Base-by-base conservation (phyloP, 768 basidiomycete species). In the Mycena leptocephala region DNA sequence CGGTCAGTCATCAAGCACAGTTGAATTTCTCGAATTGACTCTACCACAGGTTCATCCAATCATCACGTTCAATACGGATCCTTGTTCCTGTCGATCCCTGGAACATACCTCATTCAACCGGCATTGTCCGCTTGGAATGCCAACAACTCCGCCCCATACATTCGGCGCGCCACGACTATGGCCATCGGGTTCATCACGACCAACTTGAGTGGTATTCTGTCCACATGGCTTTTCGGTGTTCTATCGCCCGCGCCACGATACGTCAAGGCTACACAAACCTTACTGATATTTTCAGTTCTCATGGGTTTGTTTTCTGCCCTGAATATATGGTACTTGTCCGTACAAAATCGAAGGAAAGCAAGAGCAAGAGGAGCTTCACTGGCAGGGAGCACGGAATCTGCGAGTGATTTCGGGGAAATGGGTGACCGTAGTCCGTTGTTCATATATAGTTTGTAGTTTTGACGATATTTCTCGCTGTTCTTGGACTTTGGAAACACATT, bases 191-290 rank as follows among this genome's bases (percentile, higher is more conserved):
- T 92, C 76, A 90, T 90, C 77, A 86, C 90, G 86, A 90, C 90
- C 28, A 93, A 93, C 79, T 84, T 87, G 0, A 92, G 92, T 14
- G 92, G 91, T 2, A 92, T 93, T 59, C 88, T 93, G 39, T 87
- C 89, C 0, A 93, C 91, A 0, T 93, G 92, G 92, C 87, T 92
- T 11, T 81, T 92, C 35, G 92, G 91, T 14, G 78, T 84, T 5
- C 80, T 92, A 18, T 91, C 90, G 3, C 83, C 88, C 0, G 83
- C 89, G 2, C 92, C 92, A 11, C 76, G 84, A 18, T 93, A 92
- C 79, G 87, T 80, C 2, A 86, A 85, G 67, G 92, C 90, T 0
- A 89, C 90, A 3, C 84, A 88, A 26, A 83, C 83, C 28, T 81
- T 89, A 7, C 78, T 89, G n/a, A 37, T 37, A 39, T 61, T 61